Base-by-base conservation (phyloP, 202 grass and related monocot species). In the Setaria italica region DNA sequence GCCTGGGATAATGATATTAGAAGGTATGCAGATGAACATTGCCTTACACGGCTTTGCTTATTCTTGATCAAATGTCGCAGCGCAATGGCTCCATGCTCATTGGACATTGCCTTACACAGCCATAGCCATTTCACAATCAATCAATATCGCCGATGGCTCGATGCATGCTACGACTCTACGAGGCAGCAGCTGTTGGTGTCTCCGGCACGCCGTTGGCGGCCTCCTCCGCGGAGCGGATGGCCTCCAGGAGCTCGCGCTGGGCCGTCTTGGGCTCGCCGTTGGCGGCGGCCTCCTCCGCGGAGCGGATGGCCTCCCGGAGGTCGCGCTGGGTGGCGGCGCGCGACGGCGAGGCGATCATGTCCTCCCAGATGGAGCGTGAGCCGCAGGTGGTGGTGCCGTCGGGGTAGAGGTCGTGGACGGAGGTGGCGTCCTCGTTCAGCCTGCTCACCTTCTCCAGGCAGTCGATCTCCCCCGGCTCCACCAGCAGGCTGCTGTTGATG, bases 361-460 rank as follows among this genome's bases (percentile, higher is more conserved):
- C 90, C 2, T 91, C 77, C 96, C 96, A 99, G 42, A 99, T 66
- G 17, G 93, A 95, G 2, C 84, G 74, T 0, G 88, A 84, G 6
- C 93, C 93, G 50, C 93, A 94, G 42, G 65, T 78, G 42, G 90
- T 92, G 35, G 42, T 70, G 6, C 86, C 88, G 37, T 74, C 80
- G 5, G 86, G 79, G 65, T 99, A 95, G 67, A 99, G 90, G 64
- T 96, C 90, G 35, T 88, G 84, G 33, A 99, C 82, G 5, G 86
- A 90, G 70, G 81, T 70, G 42, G 96, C 96, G 58, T 92, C 9
- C 58, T 85, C 93, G 59, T 99, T 95, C 21, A 99, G 86, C 46
- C 77, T 47, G 51, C 86, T 77, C 21, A 94, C 93, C 33, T 90
- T 94, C 32, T 94, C 86, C 17, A 99, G 84, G 85, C 96, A 95